Conservation (phyloP, 805 yeast genomes). For the Blastobotrys parvus region DNA sequence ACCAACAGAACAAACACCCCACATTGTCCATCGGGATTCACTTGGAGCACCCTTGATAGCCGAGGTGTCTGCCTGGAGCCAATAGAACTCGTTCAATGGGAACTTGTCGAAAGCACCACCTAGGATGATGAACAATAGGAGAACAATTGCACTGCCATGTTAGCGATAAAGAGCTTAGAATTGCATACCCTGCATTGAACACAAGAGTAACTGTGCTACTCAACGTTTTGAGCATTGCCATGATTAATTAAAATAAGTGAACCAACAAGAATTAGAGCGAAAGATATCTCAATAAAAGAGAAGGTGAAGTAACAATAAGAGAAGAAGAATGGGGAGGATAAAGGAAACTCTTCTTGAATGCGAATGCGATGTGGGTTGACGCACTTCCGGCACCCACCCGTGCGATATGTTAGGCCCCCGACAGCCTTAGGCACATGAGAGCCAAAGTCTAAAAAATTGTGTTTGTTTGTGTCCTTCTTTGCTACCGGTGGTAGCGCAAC, state of each 20-base stretch:
- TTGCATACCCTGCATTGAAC: slow-evolving; percentile 30
- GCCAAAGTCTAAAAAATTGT: too few species aligned
- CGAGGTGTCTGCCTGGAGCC: slow-evolving; percentile 70
- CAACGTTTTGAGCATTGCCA: slow-evolving; percentile 23
- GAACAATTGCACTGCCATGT: slow-evolving; percentile 43
- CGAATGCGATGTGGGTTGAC: too few species aligned
- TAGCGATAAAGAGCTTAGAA: neutral
- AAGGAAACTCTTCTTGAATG: too few species aligned
- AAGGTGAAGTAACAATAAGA: too few species aligned
- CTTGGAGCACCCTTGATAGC: slow-evolving; percentile 35
- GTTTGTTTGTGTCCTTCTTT: too few species aligned
- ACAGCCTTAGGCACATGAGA: too few species aligned
- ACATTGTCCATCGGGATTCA: slow-evolving; percentile 73
- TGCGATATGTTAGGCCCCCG: too few species aligned
- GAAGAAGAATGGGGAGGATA: too few species aligned
- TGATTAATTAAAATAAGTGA: too few species aligned
- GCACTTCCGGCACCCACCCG: too few species aligned
- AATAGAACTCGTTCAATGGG: slow-evolving; percentile 60
- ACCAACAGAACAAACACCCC: slow-evolving; percentile 54
- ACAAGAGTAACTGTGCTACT: slow-evolving; percentile 25
- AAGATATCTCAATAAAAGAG: too few species aligned
- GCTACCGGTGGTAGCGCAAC: too few species aligned
- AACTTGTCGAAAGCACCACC: slow-evolving; percentile 51
- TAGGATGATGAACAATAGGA: slow-evolving; percentile 55
- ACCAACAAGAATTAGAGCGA: neutral